Evolutionary conservation across 805 yeast species (phyloP).

Genomic region (Starmerella stellata): DNA sequence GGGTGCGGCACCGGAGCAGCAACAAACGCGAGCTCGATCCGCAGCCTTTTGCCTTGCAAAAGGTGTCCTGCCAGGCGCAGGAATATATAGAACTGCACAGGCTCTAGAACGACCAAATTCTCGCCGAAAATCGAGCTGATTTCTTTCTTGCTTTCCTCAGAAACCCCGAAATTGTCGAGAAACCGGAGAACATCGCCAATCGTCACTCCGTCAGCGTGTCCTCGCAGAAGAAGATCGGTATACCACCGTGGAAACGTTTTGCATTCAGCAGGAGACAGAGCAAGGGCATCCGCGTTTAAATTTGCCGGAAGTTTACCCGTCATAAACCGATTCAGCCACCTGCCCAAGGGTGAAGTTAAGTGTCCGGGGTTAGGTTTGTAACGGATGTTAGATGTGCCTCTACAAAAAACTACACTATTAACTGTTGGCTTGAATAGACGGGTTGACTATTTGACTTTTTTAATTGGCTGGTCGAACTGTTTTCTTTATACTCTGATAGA

Average conservation of each 20-base stretch:
- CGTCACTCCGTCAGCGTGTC: constrained; percentile 42
- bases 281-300: constrained; percentile 24
- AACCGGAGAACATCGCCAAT: constrained; percentile 65
- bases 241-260: constrained; percentile 88
- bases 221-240: constrained; percentile 58
- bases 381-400: background rate
- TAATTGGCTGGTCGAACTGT: too few species aligned
- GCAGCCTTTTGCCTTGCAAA: constrained; percentile 33
- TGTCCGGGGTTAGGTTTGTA: background rate
- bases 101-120: constrained; percentile 40
- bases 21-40: constrained; percentile 22
- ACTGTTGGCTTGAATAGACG: too few species aligned
- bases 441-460: too few species aligned
- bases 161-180: constrained; percentile 55
- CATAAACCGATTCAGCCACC: constrained; percentile 1
- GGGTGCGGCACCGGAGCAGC: constrained; percentile 64
- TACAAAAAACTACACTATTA: too few species aligned
- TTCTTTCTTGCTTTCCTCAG: constrained; percentile 31
- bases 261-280: constrained; percentile 58
- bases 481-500: too few species aligned
- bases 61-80: constrained; percentile 64
- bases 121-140: constrained; percentile 21
- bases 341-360: background rate
- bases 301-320: constrained; percentile 11
- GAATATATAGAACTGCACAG: constrained; percentile 82